These are phyloP conservation scores for Phytophthora fragariaefolia DNA, from an alignment of 352 stramenopile genomes.

Conservation along the genomic window DNA sequence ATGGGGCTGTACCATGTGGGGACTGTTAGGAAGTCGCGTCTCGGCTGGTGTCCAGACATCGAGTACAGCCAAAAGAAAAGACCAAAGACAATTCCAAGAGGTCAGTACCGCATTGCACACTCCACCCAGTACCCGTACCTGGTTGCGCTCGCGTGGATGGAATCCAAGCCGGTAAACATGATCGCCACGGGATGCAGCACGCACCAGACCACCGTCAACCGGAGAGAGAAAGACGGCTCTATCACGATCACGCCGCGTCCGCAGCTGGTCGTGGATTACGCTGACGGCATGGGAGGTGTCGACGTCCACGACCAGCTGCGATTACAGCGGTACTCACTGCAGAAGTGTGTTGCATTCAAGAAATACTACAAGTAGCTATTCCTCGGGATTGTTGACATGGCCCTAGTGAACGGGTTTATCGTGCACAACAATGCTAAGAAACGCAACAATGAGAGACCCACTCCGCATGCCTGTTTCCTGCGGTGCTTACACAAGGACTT, in stretches of 20 bases:
- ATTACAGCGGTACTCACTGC: neutral
- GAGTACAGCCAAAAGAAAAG: slow-evolving; percentile 20
- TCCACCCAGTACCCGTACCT: slow-evolving; percentile 6
- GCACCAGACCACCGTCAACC: neutral
- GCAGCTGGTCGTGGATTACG: neutral
- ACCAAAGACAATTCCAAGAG: slow-evolving; percentile 15
- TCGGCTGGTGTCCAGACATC: slow-evolving; percentile 20
- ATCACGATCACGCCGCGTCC: neutral
- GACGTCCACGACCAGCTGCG: neutral
- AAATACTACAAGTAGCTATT: neutral
- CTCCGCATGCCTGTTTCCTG: too few relatives aligned
- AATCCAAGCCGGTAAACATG: slow-evolving; percentile 9
- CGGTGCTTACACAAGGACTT: too few relatives aligned
- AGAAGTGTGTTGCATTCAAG: neutral
- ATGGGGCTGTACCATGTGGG: slow-evolving; percentile 23
- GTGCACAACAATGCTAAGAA: too few relatives aligned
- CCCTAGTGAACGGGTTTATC: too few relatives aligned
- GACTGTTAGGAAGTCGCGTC: slow-evolving; percentile 11
- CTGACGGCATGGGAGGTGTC: neutral
- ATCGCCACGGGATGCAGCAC: neutral
- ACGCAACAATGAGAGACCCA: too few relatives aligned
- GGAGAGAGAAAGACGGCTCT: neutral
- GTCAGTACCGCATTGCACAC: slow-evolving; percentile 19
- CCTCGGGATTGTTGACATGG: neutral
- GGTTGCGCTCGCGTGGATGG: slow-evolving; percentile 20